These are phyloP conservation scores for Lathyrus oleraceus DNA, from an alignment of 306 rosid genomes.

Conservation along the genomic window DNA sequence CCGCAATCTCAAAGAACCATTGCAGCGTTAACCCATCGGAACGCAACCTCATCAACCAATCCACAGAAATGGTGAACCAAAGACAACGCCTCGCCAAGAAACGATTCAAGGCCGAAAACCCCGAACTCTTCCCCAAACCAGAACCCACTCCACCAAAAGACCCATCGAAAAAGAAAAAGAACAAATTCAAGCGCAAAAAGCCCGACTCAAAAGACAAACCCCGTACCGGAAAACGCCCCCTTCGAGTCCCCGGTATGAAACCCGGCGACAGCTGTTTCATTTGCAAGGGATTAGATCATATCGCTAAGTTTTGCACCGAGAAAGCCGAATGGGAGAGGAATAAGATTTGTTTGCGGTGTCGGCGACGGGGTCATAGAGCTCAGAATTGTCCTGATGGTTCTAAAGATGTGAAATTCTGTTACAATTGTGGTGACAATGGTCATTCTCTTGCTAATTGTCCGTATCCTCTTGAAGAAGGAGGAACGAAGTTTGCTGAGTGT, in stretches of 20 bases:
- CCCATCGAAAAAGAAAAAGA: slow-evolving; percentile 50
- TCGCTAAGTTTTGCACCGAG: slow-evolving; percentile 75
- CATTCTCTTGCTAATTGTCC: slow-evolving; percentile 73
- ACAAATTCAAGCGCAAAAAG: slow-evolving; percentile 49
- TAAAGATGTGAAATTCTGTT: slow-evolving; percentile 57
- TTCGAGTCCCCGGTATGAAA: slow-evolving; percentile 91
- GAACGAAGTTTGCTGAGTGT: slow-evolving; percentile 84
- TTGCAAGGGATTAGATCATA: slow-evolving; percentile 68
- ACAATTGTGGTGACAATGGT: slow-evolving; percentile 85
- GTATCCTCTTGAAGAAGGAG: slow-evolving; percentile 74
- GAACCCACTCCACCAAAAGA: slow-evolving; percentile 62
- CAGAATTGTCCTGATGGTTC: slow-evolving; percentile 66
- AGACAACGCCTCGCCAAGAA: slow-evolving; percentile 79
- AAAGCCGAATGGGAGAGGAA: slow-evolving; percentile 78
- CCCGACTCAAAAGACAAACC: slow-evolving; percentile 38
- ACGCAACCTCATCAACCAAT: neutral
- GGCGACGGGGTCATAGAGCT: slow-evolving; percentile 81
- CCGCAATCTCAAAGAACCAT: neutral
- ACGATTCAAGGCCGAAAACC: slow-evolving; percentile 53
- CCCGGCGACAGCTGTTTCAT: slow-evolving; percentile 94
- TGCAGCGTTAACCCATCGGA: neutral
- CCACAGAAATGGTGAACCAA: slow-evolving; percentile 64
- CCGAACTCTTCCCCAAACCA: slow-evolving; percentile 50
- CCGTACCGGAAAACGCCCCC: slow-evolving; percentile 55
- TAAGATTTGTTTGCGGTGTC: slow-evolving; percentile 88